Conservation (phyloP, 495 filamentous ascomycete species). For the Neurospora sp. region DNA sequence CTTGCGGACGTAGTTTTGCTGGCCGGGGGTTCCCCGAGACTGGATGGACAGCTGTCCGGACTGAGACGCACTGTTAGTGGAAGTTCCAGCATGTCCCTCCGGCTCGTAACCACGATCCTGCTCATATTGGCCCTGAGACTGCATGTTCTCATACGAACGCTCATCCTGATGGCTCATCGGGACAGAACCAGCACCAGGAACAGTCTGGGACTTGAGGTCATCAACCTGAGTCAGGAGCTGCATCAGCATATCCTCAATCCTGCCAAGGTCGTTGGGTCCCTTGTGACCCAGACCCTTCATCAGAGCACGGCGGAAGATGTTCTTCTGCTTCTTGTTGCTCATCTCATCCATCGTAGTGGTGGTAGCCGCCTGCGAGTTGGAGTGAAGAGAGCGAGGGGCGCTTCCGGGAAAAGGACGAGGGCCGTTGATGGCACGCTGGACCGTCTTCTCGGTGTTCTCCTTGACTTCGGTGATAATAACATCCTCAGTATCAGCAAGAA, state of each 20-base stretch:
- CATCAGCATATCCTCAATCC: conserved; percentile 92
- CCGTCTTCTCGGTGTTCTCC: conserved; percentile 72
- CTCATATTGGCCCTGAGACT: conserved; percentile 42
- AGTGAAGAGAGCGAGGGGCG: conserved; percentile 44
- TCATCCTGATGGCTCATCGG: conserved; percentile 27
- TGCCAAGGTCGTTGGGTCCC: conserved; percentile 75
- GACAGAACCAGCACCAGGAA: conserved; percentile 19
- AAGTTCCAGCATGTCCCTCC: conserved; percentile 69
- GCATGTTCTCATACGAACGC: conserved; percentile 45
- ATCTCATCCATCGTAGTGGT: conserved; percentile 48
- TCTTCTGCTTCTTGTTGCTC: conserved; percentile 66
- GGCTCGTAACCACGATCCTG: conserved; percentile 66
- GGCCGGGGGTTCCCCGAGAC: conserved; percentile 49
- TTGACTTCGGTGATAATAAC: conserved; percentile 74
- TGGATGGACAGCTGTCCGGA: conserved; percentile 68
- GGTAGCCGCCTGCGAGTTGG: conserved; percentile 50
- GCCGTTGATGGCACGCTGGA: conserved; percentile 72
- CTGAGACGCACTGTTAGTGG: conserved; percentile 58
- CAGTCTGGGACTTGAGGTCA: conserved; percentile 59
- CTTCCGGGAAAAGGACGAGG: conserved; percentile 74
- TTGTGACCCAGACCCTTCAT: conserved; percentile 71
- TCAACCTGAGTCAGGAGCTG: conserved; percentile 88
- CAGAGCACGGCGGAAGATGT: conserved; percentile 82
- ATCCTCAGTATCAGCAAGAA: conserved; percentile 77
- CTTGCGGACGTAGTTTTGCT: conserved; percentile 52